phyloP scores from a whole-genome alignment of 306 rosid species.

The Gastrolobium villosum region DNA sequence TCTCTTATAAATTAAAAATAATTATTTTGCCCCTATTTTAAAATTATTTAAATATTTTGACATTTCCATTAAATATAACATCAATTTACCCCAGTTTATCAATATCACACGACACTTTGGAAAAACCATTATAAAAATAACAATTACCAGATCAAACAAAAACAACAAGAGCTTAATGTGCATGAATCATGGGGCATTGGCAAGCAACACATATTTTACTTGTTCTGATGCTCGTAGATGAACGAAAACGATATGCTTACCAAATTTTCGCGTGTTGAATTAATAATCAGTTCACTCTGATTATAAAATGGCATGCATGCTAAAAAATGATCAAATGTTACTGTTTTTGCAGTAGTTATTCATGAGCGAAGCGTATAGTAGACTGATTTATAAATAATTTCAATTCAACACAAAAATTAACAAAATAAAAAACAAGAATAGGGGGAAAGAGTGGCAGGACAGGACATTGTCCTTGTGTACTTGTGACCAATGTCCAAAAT shows the following conservation, averaged over 20 bases:
- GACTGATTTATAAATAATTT: not conserved
- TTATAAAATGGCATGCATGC: slow-evolving; percentile 1
- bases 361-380: not conserved
- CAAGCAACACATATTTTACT: not conserved
- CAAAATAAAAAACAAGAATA: not conserved
- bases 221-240: not conserved
- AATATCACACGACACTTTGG: too few relatives aligned
- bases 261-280: slow-evolving; percentile 35
- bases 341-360: not conserved
- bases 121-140: too few relatives aligned
- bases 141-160: too few relatives aligned
- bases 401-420: slow-evolving; percentile 1
- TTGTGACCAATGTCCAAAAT: not conserved
- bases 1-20: too few relatives aligned
- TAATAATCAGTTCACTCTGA: slow-evolving; percentile 10
- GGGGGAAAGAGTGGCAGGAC: not conserved
- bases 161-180: too few relatives aligned
- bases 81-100: too few relatives aligned
- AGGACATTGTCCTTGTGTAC: slow-evolving; percentile 10
- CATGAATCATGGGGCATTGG: too few relatives aligned
- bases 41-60: too few relatives aligned
- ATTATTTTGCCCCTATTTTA: too few relatives aligned
- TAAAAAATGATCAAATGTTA: slow-evolving; percentile 20
- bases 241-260: slow-evolving; percentile 7
- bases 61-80: too few relatives aligned